Conservation (phyloP, 441 rosid genomes). For the Gossypium schwendimanii region DNA sequence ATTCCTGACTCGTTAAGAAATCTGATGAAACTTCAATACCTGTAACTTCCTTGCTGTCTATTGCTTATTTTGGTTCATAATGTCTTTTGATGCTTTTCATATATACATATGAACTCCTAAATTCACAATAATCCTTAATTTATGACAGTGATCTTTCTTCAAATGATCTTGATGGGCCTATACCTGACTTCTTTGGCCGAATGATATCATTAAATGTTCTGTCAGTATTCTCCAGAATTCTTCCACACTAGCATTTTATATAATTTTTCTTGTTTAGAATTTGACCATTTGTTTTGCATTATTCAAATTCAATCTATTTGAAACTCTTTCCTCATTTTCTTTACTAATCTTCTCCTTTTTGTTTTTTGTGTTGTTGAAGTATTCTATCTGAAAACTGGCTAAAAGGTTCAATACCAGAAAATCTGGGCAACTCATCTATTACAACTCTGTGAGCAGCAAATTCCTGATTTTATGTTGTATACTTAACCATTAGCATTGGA, state of each 20-base stretch:
- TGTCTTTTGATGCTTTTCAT: neutral
- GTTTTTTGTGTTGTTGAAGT: neutral
- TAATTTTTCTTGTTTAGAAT: neutral
- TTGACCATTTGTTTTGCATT: neutral
- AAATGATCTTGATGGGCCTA: constrained; percentile 5
- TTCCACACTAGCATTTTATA: neutral
- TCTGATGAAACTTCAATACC: neutral
- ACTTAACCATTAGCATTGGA: neutral
- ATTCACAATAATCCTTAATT: neutral
- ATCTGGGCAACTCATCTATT: neutral
- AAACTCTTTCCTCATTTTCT: neutral
- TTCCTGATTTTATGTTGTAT: neutral
- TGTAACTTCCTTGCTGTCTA: neutral
- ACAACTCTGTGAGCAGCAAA: neutral
- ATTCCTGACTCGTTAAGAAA: constrained; percentile 7
- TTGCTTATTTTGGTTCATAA: neutral
- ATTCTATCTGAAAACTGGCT: neutral
- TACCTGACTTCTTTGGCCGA: constrained; percentile 4
- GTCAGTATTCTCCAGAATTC: neutral
- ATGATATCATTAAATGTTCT: neutral
- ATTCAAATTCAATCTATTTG: neutral
- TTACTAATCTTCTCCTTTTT: neutral
- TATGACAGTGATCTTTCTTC: neutral
- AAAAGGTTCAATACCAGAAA: neutral
- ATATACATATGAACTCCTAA: neutral